Percentiles rank a stretch among this genome's conserved stretches.
Evolutionary conservation across 805 yeast species (phyloP).

Genomic region (Saccharomycopsis capsularis): DNA sequence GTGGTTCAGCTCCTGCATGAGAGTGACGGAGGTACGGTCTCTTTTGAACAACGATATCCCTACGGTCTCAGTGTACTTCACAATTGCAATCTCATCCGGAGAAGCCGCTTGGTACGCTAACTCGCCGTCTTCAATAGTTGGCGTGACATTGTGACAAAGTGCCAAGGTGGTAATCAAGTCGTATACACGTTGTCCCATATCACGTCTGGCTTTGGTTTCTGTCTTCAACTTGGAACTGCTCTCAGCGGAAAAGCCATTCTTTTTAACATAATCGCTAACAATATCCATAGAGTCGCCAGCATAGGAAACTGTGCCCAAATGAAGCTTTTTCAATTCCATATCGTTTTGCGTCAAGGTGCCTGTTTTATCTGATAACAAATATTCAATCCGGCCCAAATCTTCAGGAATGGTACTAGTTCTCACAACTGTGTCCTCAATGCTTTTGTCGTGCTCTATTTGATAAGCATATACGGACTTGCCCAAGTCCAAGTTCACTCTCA

Average conservation of each 20-base stretch:
- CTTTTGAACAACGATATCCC: conserved; percentile 77
- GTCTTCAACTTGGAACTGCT: conserved; percentile 24
- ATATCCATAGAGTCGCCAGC: conserved; percentile 90
- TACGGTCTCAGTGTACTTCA: conserved; percentile 78
- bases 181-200: conserved; percentile 66
- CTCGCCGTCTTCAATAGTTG: conserved; percentile 72
- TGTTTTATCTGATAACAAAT: conserved; percentile 86
- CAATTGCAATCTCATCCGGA: conserved; percentile 97
- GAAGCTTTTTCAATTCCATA: conserved; percentile 91
- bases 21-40: conserved; percentile 68
- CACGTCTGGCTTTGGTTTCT: conserved; percentile 48
- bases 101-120: conserved; percentile 93
- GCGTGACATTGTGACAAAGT: conserved; percentile 96
- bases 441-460: conserved; percentile 82
- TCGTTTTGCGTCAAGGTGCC: conserved; percentile 98
- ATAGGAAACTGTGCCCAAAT: conserved; percentile 87
- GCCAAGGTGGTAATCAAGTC: conserved; percentile 80
- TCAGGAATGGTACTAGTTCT: conserved; percentile 98
- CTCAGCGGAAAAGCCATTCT: conserved; percentile 21
- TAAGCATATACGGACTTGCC: conserved; percentile 95
- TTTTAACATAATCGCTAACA: conserved; percentile 59
- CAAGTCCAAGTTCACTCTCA: conserved; percentile 88
- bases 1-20: conserved; percentile 56
- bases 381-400: conserved; percentile 93
- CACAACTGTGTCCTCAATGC: conserved; percentile 82